phyloP scores from a whole-genome alignment of 129 eudicot genomes.

The Artemisia argyi region DNA sequence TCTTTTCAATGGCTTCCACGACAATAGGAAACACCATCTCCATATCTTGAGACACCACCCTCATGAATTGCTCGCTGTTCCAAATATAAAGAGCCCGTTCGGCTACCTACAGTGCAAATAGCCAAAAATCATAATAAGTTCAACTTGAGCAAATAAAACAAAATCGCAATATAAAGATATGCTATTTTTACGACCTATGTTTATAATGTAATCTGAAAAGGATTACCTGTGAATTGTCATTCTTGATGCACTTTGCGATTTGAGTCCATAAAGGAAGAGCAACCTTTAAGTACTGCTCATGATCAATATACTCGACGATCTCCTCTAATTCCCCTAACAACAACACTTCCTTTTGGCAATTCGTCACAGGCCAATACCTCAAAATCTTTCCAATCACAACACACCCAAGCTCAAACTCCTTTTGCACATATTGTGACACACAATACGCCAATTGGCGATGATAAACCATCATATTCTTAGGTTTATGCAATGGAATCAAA shows the following conservation, averaged over 20 bases:
- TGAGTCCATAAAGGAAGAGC: slow-evolving; percentile 57
- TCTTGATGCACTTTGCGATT: slow-evolving; percentile 61
- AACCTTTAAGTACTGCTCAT: slow-evolving; percentile 36
- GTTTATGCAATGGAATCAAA: slow-evolving; percentile 71
- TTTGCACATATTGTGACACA: slow-evolving; percentile 67
- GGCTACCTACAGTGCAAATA: slow-evolving; percentile 50
- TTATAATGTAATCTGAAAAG: too few species aligned
- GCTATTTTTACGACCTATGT: too few species aligned
- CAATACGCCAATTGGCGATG: slow-evolving; percentile 71
- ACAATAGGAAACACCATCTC: slow-evolving; percentile 60
- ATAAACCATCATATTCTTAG: slow-evolving; percentile 56
- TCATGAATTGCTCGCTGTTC: slow-evolving; percentile 69
- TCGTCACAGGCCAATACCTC: slow-evolving; percentile 69
- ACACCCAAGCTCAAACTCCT: slow-evolving; percentile 63
- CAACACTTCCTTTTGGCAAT: slow-evolving; percentile 71
- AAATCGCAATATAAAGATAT: too few species aligned
- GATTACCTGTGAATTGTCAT: slow-evolving; percentile 69
- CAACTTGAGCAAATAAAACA: neutral
- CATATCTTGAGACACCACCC: slow-evolving; percentile 54
- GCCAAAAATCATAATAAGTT: neutral
- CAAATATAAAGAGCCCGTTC: slow-evolving; percentile 70
- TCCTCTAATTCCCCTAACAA: slow-evolving; percentile 72
- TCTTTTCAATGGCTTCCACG: slow-evolving; percentile 65
- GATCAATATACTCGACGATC: slow-evolving; percentile 56
- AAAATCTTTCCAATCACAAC: slow-evolving; percentile 51